Evolutionary conservation across 2,329 filamentous ascomycete genomes (phyloP), one percentile per base, ranked within the genome.

Genomic region (Apiospora koreana): DNA sequence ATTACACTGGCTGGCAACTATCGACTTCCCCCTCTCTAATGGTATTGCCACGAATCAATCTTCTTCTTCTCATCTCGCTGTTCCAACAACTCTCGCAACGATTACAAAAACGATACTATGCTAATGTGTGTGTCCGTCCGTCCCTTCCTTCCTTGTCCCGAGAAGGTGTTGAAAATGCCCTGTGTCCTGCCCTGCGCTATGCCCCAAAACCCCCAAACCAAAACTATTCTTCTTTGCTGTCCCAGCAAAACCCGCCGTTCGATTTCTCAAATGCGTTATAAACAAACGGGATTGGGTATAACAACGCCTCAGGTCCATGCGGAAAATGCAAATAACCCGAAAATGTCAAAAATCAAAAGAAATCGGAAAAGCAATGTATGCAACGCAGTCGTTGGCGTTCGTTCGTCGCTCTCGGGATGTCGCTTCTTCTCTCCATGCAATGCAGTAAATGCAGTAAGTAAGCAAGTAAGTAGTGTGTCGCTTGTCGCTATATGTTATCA

Each of bases 301-400:
- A n/a, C 54, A 62, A 62, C 54, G 54, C 54, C 54, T 62, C 21
- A 62, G 31, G 54, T 62, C 54, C 54, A 62, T 62, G 54, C 54
- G 31, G 31, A 16, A 31, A 58, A 62, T 38, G 54, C 54, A 25
- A 54, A 62, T n/a, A 58, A 58, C 16, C 4, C 31, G 28, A 38
- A 58, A 62, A 62, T 62, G 54, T 62, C 54, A 38, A 38, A 62
- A 43, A n/a, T n/a, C n/a, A n/a, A 43, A 43, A 43, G 14, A 43
- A 43, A 43, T 43, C 41, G 41, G 10, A 43, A 43, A 62, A 14
- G 46, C 10, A 31, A 54, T 31, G 28, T 62, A 38, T 31, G 54
- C 54, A 62, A 62, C 31, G 54, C 54, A 18, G 12, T 54, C 48
- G 16, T 28, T 35, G 16, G 31, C 50, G 25, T 18, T 12, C 48